Percentiles rank a stretch among this genome's conserved stretches.
Conservation (phyloP, 2,329 filamentous ascomycete species). For the Fusarium praegraminearum region DNA sequence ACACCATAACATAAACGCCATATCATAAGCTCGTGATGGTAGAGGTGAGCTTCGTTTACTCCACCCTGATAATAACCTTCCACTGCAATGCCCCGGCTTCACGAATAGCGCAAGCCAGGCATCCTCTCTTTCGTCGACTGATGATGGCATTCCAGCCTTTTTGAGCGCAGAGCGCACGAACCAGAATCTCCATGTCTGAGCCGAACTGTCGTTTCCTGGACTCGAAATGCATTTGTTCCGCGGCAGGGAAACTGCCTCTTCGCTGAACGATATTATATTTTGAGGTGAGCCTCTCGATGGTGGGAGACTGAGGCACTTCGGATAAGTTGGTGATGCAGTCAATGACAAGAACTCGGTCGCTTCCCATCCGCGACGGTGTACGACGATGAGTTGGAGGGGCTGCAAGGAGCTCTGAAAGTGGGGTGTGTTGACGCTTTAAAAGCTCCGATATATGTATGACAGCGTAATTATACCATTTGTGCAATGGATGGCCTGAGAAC, state of each 20-base stretch:
- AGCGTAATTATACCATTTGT: conserved; percentile 72
- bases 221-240: conserved; percentile 67
- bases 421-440: conserved; percentile 59
- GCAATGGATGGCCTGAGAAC: conserved; percentile 68
- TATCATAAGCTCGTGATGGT: conserved; percentile 12
- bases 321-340: conserved; percentile 71
- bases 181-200: conserved; percentile 76
- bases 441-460: conserved; percentile 70
- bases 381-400: conserved; percentile 50
- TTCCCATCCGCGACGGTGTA: conserved; percentile 42
- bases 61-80: conserved; percentile 73
- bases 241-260: conserved; percentile 57
- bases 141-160: conserved; percentile 80
- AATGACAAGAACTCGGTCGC: conserved; percentile 65
- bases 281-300: conserved; percentile 54
- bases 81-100: conserved; percentile 79
- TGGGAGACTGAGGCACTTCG: conserved; percentile 62
- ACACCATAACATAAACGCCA: conserved; percentile 24
- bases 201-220: conserved; percentile 69
- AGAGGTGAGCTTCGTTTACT: conserved; percentile 50
- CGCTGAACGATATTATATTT: conserved; percentile 51
- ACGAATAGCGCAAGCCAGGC: conserved; percentile 78
- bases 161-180: conserved; percentile 78
- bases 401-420: conserved; percentile 61
- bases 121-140: conserved; percentile 74